phyloP scores from a whole-genome alignment of 1,139 yeast genomes.

The Spathaspora sp. region DNA sequence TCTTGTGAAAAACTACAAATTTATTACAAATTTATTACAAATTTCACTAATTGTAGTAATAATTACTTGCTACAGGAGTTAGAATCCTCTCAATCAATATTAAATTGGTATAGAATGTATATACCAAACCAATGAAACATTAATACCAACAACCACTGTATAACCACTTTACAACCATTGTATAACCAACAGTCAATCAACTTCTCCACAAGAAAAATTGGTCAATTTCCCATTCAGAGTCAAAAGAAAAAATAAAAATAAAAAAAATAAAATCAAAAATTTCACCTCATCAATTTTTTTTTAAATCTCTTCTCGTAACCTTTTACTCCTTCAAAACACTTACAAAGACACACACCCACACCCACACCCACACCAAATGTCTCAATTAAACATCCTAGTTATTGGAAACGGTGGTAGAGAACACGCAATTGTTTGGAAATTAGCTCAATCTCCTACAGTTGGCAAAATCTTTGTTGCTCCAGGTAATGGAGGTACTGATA shows the following conservation, averaged over 20 bases:
- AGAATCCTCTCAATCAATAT: too few relatives aligned
- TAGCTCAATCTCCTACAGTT: constrained; percentile 75
- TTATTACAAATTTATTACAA: too few relatives aligned
- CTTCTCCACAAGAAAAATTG: not conserved
- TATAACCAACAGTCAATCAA: too few relatives aligned
- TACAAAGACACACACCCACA: too few relatives aligned
- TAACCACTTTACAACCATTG: too few relatives aligned
- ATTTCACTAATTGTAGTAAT: too few relatives aligned
- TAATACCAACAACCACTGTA: too few relatives aligned
- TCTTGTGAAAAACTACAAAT: too few relatives aligned
- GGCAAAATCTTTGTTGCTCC: constrained; percentile 85
- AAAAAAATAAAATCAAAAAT: constrained; percentile 1
- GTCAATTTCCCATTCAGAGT: not conserved
- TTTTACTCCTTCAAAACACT: not conserved
- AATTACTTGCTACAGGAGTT: too few relatives aligned
- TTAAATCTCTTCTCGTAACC: not conserved
- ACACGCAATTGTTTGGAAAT: constrained; percentile 93
- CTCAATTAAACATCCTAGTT: constrained; percentile 64
- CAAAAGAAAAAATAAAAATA: not conserved
- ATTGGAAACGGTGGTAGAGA: constrained; percentile 99
- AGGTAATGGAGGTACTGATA: constrained; percentile 98
- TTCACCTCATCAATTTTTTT: constrained; percentile 3
- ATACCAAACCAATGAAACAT: too few relatives aligned
- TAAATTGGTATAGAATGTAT: too few relatives aligned
- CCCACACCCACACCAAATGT: constrained; percentile 10